phyloP scores from a whole-genome alignment of 1,284 basidiomycete species.

The Apiotrichum laibachii region DNA sequence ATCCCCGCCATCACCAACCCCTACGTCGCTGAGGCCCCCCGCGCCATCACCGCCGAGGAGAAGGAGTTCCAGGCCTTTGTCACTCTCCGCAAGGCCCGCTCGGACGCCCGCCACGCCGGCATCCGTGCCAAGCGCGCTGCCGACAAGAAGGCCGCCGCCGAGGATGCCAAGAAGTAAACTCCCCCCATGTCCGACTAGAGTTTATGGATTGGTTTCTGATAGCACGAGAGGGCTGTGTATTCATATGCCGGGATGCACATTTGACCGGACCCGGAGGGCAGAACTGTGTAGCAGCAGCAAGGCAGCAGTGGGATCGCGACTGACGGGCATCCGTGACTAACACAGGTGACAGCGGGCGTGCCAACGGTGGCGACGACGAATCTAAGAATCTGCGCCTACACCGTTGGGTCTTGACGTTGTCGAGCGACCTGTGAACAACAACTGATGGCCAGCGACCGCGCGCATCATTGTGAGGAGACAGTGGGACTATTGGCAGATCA shows the following conservation, averaged over 20 bases:
- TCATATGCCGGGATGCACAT: slow-evolving; percentile 29
- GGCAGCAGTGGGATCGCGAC: neutral
- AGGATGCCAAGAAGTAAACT: slow-evolving; percentile 40
- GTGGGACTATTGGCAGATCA: too few species aligned
- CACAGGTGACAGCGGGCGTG: too few species aligned
- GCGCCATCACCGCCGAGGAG: slow-evolving; percentile 91
- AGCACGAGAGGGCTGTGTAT: slow-evolving; percentile 23
- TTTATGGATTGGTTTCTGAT: slow-evolving; percentile 19
- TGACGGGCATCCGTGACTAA: neutral
- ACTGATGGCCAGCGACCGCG: too few species aligned
- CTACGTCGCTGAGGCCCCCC: slow-evolving; percentile 75
- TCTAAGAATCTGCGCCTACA: too few species aligned
- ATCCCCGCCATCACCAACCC: slow-evolving; percentile 67
- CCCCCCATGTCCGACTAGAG: slow-evolving; percentile 1
- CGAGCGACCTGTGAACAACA: too few species aligned
- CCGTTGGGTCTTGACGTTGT: too few species aligned
- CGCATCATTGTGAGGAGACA: too few species aligned
- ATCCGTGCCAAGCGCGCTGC: slow-evolving; percentile 66
- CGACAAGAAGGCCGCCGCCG: slow-evolving; percentile 52
- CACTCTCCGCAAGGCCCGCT: slow-evolving; percentile 82
- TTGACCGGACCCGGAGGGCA: slow-evolving; percentile 18
- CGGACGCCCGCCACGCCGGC: slow-evolving; percentile 81
- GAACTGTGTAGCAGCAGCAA: too few species aligned
- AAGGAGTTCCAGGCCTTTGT: slow-evolving; percentile 84
- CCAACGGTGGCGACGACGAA: too few species aligned